Conservation (phyloP, 2,329 filamentous ascomycete species). For the Fonsecaea monophora region DNA sequence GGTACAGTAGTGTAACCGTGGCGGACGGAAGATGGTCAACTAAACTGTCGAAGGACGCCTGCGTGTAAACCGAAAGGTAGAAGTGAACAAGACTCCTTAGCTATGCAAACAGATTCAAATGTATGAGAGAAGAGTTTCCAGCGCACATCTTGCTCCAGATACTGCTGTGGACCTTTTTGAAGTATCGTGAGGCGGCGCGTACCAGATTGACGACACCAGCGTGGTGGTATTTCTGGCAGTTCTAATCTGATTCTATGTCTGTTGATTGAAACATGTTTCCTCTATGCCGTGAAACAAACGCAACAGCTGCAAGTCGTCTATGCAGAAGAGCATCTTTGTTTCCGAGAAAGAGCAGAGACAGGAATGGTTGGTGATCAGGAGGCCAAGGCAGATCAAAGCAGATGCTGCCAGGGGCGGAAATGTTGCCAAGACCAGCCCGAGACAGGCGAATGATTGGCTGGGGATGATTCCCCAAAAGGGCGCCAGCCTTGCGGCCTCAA, state of each 20-base stretch:
- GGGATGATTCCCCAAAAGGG: slow-evolving; percentile 8
- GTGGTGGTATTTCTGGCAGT: slow-evolving; percentile 4
- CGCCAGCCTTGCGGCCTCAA: slow-evolving; percentile 22
- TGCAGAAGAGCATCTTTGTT: slow-evolving; percentile 12
- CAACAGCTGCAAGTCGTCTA: background rate
- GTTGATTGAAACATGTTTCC: slow-evolving; percentile 30
- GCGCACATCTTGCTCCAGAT: background rate
- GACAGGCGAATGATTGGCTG: slow-evolving; percentile 27
- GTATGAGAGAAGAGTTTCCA: background rate
- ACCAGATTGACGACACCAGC: background rate
- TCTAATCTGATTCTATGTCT: slow-evolving; percentile 13
- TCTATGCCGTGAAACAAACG: slow-evolving; percentile 25
- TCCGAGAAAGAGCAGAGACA: slow-evolving; percentile 5
- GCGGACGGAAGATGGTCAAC: background rate
- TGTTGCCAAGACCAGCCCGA: slow-evolving; percentile 24
- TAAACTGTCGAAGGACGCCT: background rate
- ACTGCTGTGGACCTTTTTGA: slow-evolving; percentile 11
- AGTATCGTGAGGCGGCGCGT: background rate
- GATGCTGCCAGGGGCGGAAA: slow-evolving; percentile 8
- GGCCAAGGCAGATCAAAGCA: slow-evolving; percentile 9
- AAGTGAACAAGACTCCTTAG: background rate
- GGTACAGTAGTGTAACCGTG: background rate
- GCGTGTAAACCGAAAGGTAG: background rate
- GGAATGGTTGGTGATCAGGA: slow-evolving; percentile 28
- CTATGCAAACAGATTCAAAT: slow-evolving; percentile 2